These are phyloP conservation scores for Protomyces pachydermus DNA, from an alignment of 1,139 yeast genomes.

Conservation along the genomic window DNA sequence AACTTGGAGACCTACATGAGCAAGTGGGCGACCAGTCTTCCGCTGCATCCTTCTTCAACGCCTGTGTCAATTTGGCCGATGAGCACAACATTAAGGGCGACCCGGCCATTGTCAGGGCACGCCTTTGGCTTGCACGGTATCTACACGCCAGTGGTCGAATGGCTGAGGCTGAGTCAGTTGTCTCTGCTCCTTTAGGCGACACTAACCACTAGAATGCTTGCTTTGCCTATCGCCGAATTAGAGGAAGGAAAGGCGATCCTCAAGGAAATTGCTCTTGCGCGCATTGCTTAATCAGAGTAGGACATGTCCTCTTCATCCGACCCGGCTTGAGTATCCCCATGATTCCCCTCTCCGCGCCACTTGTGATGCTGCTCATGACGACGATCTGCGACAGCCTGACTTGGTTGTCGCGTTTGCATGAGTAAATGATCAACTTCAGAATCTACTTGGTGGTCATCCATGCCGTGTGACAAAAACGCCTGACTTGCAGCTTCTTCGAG, in stretches of 20 bases:
- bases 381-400: not conserved
- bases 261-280: not conserved
- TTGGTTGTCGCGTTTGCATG: not conserved
- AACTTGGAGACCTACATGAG: constrained; percentile 66
- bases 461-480: not conserved
- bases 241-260: not conserved
- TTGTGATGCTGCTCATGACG: not conserved
- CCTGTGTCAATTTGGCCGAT: constrained; percentile 8
- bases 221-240: not conserved
- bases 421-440: constrained; percentile 4
- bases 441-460: constrained; percentile 2
- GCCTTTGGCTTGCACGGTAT: constrained; percentile 13
- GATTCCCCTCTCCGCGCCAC: no score
- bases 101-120: not conserved
- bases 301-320: not conserved
- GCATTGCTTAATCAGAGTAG: not conserved
- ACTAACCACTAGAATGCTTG: not conserved
- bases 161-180: not conserved
- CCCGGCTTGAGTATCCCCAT: no score
- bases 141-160: not conserved
- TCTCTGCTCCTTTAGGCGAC: not conserved
- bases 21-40: constrained; percentile 50
- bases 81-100: not conserved
- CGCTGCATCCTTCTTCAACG: constrained; percentile 44
- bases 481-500: constrained; percentile 54